Base-by-base conservation (phyloP, 2,329 filamentous ascomycete species). In the Leptographium wingfieldii region DNA sequence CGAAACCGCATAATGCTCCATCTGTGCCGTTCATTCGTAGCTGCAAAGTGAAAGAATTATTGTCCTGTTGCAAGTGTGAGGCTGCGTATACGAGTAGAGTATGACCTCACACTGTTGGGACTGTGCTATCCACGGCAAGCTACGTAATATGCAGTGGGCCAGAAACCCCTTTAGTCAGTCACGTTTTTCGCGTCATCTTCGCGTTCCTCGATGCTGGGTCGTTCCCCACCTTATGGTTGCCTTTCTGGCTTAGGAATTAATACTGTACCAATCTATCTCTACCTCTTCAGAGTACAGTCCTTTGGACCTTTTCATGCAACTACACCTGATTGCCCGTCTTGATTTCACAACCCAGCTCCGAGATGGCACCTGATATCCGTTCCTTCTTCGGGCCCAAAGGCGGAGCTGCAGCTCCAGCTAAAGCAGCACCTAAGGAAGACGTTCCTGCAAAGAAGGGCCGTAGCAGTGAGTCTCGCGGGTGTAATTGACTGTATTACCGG, bases 371-470 rank as follows among this genome's bases (percentile, higher is more conserved):
- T 57, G 87, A 90, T 73, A 90, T 90, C 65, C 78, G 87, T 67
- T 86, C 74, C 69, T 90, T 90, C 72, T 90, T 90, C 74, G 84
- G 85, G 59, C 83, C 83, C 62, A 85, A 85, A 68, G 77, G 77
- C 67, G 74, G 60, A 25, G 59, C 54, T 67, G 74, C 59, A 33
- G 40, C 74, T 58, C 71, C 74, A 25, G 73, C 72, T 62, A 68
- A 73, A 59, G 62, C 72, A 72, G 64, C 67, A 3, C 63, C 63
- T 49, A 63, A 61, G 67, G 69, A 75, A 35, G 58, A 63, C 10
- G 43, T 55, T n/a, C 61, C 66, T 9, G 63, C 60, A n/a, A 69
- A 69, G 61, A 70, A 72, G 55, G 58, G 60, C 31, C 59, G 64
- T 9, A 54, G 49, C 49, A 57, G 63, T 65, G 14, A 31, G 63